Evolutionary conservation across 495 filamentous ascomycete genomes (phyloP), one percentile per base, ranked within the genome.

Genomic region (Xanthoparmelia taractica): DNA sequence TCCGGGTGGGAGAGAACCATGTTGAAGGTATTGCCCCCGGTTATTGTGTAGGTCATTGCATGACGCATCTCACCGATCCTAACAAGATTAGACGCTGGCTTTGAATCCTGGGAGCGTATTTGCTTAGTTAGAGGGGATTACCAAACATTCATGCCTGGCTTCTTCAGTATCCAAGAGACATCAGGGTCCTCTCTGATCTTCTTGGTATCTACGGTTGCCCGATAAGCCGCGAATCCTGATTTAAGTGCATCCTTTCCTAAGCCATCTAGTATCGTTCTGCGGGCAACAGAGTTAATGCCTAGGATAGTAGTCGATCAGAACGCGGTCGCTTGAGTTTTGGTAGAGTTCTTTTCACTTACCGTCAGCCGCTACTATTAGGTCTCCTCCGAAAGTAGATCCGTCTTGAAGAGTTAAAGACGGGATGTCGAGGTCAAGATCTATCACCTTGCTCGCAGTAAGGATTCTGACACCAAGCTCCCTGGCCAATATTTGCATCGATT

Each of bases 1-100:
- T 77, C 75, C 27, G 74, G 74, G 69, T 82, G 79, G 4, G 73
- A 76, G 4, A 81, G 71, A 1, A 81, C 78, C 71, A 81, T 76
- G 64, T 82, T 81, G 68, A 80, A 80, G 2, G 73, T 67, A 37
- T 72, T 75, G 1, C 78, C 78, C 18, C 69, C 72, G 1, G 75
- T 73, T 27, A 82, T 81, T 11, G 76, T 75, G 64, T 81, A 81
- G 17, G 76, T 76, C 72, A 81, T 82, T 50, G 6, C 47, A 11
- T 50, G 47, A 50, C 47, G 47, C 47, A 29, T 50, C 10, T 50
- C 47, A 25, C 47, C 25, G 18, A 50, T 17, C 47, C 47, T 27
- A 50, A 50, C 29, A 13, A 29, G 0, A 17, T 29, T 29, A 29
- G 47, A 29, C 0, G 2, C 29, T 29, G 25, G 23, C 23, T 50